Evolutionary conservation across 139 green algal genomes (phyloP), one percentile per base, ranked within the genome.

Genomic region (Closterium sp.): DNA sequence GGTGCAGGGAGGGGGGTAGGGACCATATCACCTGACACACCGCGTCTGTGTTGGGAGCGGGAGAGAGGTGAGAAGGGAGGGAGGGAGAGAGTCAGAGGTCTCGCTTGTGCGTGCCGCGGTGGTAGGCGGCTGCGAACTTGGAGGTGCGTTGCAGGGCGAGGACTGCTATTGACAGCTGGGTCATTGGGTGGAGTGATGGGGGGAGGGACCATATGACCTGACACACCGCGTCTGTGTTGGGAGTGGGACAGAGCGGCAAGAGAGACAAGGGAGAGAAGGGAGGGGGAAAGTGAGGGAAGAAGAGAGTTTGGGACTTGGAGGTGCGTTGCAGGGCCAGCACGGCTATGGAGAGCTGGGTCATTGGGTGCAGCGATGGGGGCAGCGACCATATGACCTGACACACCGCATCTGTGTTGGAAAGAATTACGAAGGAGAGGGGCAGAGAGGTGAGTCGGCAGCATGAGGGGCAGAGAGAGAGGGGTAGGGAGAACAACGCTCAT

Each of bases 131-230:
- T 10, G 97, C 96, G 96, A 99, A 99, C 91, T 97, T 95, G 90
- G 91, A 97, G 22, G 96, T 95, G 2, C 95, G 94, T 31, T 93
- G 90, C 92, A 99, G 94, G 19, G 97, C 96, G 92, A 98, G 92
- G 31, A 98, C 95, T 0, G 91, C 96, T 9, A 93, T 95, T 22
- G 96, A 95, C 31, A 99, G 95, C 92, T 95, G 97, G 7, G 97
- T 98, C 98, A 99, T 99, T 79, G 97, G 98, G 94, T 99, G 97
- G 4, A 97, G 97, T 87, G 93, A 94, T 5, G 89, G 31, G 24
- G 97, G 98, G 92, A 98, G 92, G 7, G 95, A 92, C 9, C 96
- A 92, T 32, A 99, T 93, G 73, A 98, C 93, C 29, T 94, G 93
- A 22, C 88, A 70, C 19, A 99, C 94, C 5, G 45, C 45, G 45